Conservation (phyloP, 768 basidiomycete species). For the Hypsizygus marmoreus region DNA sequence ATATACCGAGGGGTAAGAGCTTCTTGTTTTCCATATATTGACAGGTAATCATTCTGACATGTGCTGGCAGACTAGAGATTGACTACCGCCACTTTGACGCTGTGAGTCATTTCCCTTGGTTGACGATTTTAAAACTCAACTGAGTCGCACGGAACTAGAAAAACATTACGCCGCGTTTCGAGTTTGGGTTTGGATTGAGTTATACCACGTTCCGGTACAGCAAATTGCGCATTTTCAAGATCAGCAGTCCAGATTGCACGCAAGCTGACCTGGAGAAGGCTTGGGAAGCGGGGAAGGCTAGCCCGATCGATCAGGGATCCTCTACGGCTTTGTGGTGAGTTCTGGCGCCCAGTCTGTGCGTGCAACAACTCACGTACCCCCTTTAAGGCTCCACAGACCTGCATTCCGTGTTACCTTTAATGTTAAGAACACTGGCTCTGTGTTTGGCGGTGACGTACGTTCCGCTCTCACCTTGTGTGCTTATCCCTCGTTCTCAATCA, state of each 20-base stretch:
- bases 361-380: background rate
- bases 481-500: constrained; percentile 1
- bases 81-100: constrained; percentile 77
- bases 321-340: constrained; percentile 60
- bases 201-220: constrained; percentile 83
- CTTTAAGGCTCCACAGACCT: constrained; percentile 64
- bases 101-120: constrained; percentile 37
- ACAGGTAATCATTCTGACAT: background rate
- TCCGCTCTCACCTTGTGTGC: background rate
- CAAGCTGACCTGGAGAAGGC: constrained; percentile 38
- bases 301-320: constrained; percentile 56
- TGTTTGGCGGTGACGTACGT: constrained; percentile 66
- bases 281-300: constrained; percentile 64
- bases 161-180: constrained; percentile 77
- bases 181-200: constrained; percentile 89
- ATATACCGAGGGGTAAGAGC: constrained; percentile 57
- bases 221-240: constrained; percentile 48
- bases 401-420: constrained; percentile 63
- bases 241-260: constrained; percentile 40
- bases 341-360: background rate
- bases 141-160: constrained; percentile 37
- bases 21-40: background rate
- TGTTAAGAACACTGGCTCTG: constrained; percentile 63
- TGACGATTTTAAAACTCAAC: background rate
- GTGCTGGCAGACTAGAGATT: constrained; percentile 49